Evolutionary conservation across 1,139 yeast genomes (phyloP), one percentile per base, ranked within the genome.

Genomic region (Magnusiomyces tetraspermus): DNA sequence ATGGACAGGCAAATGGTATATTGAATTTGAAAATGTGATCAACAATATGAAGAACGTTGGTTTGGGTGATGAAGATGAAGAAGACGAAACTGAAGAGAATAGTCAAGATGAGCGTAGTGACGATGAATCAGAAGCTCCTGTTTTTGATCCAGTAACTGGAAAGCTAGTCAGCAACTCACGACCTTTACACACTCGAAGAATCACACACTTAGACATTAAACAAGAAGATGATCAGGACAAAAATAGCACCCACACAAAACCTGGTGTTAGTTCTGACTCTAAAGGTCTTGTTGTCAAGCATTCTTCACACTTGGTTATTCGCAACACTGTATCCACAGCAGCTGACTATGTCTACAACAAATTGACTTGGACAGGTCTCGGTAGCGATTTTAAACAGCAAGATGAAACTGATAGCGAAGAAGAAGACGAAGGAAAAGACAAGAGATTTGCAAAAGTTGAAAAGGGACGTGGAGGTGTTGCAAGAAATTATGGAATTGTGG

Each of bases 1-100:
- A 1, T 90, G 97, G 97, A 83, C 92, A 0, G 97, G 97, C 0
- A 77, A 85, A 60, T 92, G 98, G 98, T 78, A 86, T 17, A 82
- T 90, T 0, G 94, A 86, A 60, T 88, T 89, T 66, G 74, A 78
- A 41, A 71, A 70, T 15, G 76, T 83, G 0, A 63, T 84, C 56
- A 47, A 49, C 3, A 51, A 50, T 24, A 51, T 51, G 54, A 61
- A 64, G n/a, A 63, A 72, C 22, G 59, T 67, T 17, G 63, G 63
- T 2, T 68, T 63, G 2, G 67, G 64, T 1, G 67, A 65, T 2
- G 64, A 64, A 1, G 60, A 42, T 10, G 60, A 56, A 1, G 63
- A 65, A 1, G 64, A 61, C 60, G 61, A 51, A 6, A 57, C 57
- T 1, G 60, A 57, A 1, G 59, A 54, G 2, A 51, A 51, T n/a